These are phyloP conservation scores for Pseudozyma sp. DNA, from an alignment of 1,284 basidiomycete genomes.

Conservation along the genomic window DNA sequence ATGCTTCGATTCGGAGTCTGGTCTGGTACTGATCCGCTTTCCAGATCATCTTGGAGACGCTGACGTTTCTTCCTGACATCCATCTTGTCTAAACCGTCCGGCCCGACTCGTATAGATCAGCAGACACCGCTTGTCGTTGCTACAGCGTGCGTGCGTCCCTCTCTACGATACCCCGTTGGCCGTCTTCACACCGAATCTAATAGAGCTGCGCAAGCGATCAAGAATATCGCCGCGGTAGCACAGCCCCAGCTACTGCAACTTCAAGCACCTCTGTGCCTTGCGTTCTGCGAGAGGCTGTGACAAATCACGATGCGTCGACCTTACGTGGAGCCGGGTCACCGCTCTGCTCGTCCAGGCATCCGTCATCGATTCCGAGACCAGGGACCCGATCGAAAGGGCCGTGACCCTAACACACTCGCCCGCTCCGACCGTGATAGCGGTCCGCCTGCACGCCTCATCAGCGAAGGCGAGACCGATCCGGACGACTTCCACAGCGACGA, in stretches of 20 bases:
- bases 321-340: slow-evolving; percentile 46
- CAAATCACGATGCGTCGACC: slow-evolving; percentile 31
- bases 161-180: no score
- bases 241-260: no score
- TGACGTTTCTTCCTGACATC: background rate
- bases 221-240: no score
- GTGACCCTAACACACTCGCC: slow-evolving; percentile 35
- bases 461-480: slow-evolving; percentile 44
- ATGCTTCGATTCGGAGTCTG: background rate
- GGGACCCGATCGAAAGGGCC: slow-evolving; percentile 43
- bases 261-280: background rate
- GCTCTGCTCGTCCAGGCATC: slow-evolving; percentile 45
- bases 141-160: no score
- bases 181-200: no score
- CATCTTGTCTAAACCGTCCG: no score
- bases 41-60: background rate
- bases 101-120: background rate
- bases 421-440: slow-evolving; percentile 1
- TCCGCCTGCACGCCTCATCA: slow-evolving; percentile 29
- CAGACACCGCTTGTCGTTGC: background rate
- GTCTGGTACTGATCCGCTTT: background rate
- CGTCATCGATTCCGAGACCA: slow-evolving; percentile 41
- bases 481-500: slow-evolving; percentile 46
- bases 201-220: no score
- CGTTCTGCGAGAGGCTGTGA: background rate